Conservation (phyloP, 352 stramenopile species). For the Globisporangium middletonii region DNA sequence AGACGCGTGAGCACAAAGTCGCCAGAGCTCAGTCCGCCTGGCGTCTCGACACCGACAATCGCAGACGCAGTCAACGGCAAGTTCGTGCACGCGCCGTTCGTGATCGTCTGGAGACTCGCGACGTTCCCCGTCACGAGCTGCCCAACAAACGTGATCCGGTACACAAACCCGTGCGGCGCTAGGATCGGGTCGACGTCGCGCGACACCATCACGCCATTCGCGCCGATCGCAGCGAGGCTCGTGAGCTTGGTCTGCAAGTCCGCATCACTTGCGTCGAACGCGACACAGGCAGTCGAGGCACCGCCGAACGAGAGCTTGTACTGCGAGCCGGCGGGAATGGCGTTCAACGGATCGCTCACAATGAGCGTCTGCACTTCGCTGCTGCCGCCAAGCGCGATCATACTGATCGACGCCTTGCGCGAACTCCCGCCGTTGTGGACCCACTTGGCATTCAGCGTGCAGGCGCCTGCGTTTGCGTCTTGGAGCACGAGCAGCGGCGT, state of each 20-base stretch:
- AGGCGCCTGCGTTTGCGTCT: conserved; percentile 20
- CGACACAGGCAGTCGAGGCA: conserved; percentile 26
- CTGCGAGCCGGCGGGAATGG: conserved; percentile 13
- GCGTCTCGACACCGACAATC: conserved; percentile 14
- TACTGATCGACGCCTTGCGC: conserved; percentile 35
- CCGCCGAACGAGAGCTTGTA: conserved; percentile 58
- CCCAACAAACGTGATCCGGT: conserved; percentile 64
- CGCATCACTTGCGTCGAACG: conserved; percentile 19
- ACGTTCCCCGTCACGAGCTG: conserved; percentile 51
- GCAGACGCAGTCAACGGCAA: conserved; percentile 21
- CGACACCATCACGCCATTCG: conserved; percentile 41
- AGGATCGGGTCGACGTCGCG: conserved; percentile 28
- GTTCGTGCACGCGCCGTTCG: conserved; percentile 12
- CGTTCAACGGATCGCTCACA: conserved; percentile 20
- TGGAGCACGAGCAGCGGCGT: conserved; percentile 30
- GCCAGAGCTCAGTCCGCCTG: conserved; percentile 23
- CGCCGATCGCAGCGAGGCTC: conserved; percentile 25
- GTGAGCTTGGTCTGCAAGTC: conserved; percentile 24
- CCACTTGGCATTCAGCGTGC: conserved; percentile 16
- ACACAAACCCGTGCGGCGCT: conserved; percentile 50
- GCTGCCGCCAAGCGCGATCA: conserved; percentile 49
- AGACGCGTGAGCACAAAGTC: conserved; percentile 38
- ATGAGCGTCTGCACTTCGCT: conserved; percentile 51
- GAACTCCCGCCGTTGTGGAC: conserved; percentile 29
- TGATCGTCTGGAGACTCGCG: conserved; percentile 15